Evolutionary conservation across 2,329 filamentous ascomycete species (phyloP).

Genomic region (Monilinia vaccinii-corymbosi): DNA sequence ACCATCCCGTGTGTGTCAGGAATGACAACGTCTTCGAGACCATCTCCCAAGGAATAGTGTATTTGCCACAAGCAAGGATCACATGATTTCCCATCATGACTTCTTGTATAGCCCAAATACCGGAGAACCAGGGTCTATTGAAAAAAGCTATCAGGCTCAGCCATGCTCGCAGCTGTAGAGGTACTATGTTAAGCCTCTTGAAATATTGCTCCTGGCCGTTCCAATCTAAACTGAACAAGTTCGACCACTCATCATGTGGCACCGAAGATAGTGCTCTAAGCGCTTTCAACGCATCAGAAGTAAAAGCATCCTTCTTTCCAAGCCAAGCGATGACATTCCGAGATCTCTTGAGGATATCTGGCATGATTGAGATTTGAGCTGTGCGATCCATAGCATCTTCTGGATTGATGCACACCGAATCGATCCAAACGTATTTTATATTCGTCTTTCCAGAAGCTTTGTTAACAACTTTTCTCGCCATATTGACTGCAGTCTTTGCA

Average conservation of each 20-base stretch:
- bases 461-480: not conserved
- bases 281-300: not conserved
- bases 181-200: not conserved
- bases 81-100: not conserved
- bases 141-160: conserved; percentile 3
- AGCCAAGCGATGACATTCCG: conserved; percentile 11
- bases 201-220: not conserved
- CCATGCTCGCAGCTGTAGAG: not conserved
- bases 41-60: not conserved
- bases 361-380: conserved; percentile 12
- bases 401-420: conserved; percentile 14
- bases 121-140: conserved; percentile 2
- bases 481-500: not conserved
- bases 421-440: conserved; percentile 10
- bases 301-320: conserved; percentile 8
- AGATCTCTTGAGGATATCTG: conserved; percentile 12
- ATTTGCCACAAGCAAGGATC: not conserved
- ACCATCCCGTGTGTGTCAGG: not conserved
- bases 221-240: not conserved
- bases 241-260: not conserved
- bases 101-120: conserved; percentile 2
- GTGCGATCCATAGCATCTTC: conserved; percentile 10
- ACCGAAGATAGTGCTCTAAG: not conserved
- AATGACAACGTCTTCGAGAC: not conserved
- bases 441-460: not conserved